phyloP scores from a whole-genome alignment of 2,329 filamentous ascomycete genomes.

The Ceratocystis albifundus region DNA sequence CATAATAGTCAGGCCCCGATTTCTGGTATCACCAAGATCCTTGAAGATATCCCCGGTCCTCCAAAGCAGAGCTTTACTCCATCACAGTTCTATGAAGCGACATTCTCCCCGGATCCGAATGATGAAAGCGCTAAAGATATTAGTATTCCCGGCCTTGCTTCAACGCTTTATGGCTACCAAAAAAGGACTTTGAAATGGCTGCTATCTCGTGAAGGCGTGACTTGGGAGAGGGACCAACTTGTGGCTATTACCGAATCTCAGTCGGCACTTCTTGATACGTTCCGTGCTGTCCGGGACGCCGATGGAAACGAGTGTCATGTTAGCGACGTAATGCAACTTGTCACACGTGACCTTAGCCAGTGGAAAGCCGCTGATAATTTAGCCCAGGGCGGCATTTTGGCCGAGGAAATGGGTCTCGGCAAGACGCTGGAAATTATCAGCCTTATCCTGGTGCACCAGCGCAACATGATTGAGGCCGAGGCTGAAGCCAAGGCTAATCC shows the following conservation, averaged over 20 bases:
- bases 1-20: neutral
- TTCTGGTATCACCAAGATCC: slow-evolving; percentile 21
- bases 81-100: slow-evolving; percentile 56
- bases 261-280: slow-evolving; percentile 23
- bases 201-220: slow-evolving; percentile 51
- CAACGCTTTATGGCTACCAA: slow-evolving; percentile 60
- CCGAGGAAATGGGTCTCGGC: slow-evolving; percentile 74
- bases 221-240: slow-evolving; percentile 32
- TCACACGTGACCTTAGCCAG: slow-evolving; percentile 41
- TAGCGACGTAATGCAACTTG: slow-evolving; percentile 52
- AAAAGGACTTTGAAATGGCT: slow-evolving; percentile 60
- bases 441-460: slow-evolving; percentile 52
- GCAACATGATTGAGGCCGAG: slow-evolving; percentile 24
- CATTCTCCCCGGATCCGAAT: slow-evolving; percentile 38
- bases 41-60: slow-evolving; percentile 28
- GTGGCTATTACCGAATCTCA: neutral
- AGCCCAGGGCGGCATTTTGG: slow-evolving; percentile 52
- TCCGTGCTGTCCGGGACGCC: slow-evolving; percentile 30
- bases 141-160: slow-evolving; percentile 35
- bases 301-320: slow-evolving; percentile 38
- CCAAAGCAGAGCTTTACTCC: slow-evolving; percentile 31
- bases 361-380: slow-evolving; percentile 33
- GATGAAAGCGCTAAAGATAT: slow-evolving; percentile 28
- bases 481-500: slow-evolving; percentile 29
- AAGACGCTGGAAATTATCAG: slow-evolving; percentile 69